phyloP scores from a whole-genome alignment of 495 filamentous ascomycete genomes.

The Aspergillus sparsus region DNA sequence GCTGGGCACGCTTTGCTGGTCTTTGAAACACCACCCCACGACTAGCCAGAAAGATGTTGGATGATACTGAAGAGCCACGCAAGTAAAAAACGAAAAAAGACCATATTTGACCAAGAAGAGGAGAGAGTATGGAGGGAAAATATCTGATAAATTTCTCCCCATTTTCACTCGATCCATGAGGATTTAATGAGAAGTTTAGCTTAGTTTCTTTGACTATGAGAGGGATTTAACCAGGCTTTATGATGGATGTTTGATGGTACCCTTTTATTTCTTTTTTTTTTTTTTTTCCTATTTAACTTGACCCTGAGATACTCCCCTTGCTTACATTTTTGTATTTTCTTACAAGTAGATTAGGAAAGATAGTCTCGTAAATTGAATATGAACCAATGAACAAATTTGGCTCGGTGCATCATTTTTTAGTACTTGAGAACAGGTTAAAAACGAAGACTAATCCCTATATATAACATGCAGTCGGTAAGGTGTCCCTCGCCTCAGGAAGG shows the following conservation, averaged over 20 bases:
- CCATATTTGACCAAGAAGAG: neutral
- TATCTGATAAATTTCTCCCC: no score
- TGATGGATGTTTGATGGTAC: conserved; percentile 6
- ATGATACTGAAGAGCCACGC: neutral
- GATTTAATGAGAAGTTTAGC: no score
- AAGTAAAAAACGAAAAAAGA: conserved; percentile 4
- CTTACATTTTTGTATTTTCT: conserved; percentile 10
- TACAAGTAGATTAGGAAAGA: conserved; percentile 18
- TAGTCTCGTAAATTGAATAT: conserved; percentile 10
- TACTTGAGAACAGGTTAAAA: neutral
- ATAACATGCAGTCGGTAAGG: no score
- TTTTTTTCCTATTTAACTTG: neutral
- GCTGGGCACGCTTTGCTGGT: conserved; percentile 51
- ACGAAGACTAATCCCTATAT: neutral
- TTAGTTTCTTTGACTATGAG: neutral
- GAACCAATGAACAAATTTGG: conserved; percentile 1
- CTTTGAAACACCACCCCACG: conserved; percentile 26
- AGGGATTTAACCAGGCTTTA: neutral
- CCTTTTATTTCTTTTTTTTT: conserved; percentile 1
- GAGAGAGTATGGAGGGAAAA: neutral
- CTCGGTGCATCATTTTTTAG: neutral
- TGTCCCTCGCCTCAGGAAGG: conserved; percentile 40
- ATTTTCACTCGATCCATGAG: no score
- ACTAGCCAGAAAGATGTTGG: neutral
- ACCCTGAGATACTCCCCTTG: conserved; percentile 13